A percentile compares a stretch with the other conserved stretches of the same genome.
Evolutionary conservation across 2,329 filamentous ascomycete species (phyloP).

Genomic region (Ceratocystis albifundus): DNA sequence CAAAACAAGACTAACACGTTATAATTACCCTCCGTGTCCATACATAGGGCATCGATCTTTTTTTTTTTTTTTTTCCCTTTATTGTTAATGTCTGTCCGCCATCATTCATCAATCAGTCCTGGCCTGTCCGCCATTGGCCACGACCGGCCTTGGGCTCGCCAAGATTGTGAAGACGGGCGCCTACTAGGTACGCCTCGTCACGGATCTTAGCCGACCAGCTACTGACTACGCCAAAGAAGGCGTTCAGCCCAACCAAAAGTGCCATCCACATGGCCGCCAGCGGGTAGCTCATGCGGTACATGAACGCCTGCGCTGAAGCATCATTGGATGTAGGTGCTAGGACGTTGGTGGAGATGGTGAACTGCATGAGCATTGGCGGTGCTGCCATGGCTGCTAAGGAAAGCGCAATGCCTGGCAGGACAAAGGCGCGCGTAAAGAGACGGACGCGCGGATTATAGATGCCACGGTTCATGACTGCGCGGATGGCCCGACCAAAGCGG

Average conservation of each 20-base stretch:
- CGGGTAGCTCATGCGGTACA: conserved; percentile 60
- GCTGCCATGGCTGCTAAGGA: conserved; percentile 49
- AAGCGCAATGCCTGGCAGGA: conserved; percentile 61
- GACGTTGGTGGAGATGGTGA: conserved; percentile 20
- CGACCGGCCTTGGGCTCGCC: conserved; percentile 33
- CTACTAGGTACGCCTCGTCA: conserved; percentile 93
- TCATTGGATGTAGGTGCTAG: conserved; percentile 25
- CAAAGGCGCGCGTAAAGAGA: conserved; percentile 72
- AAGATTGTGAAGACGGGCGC: conserved; percentile 90
- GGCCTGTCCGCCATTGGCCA: neutral
- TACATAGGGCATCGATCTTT: neutral
- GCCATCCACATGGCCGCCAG: conserved; percentile 40
- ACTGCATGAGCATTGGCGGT: conserved; percentile 40
- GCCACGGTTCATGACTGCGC: conserved; percentile 60
- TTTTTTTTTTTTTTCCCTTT: neutral
- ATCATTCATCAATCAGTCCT: neutral
- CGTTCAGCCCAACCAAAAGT: conserved; percentile 36
- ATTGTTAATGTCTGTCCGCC: neutral
- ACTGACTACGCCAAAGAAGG: conserved; percentile 50
- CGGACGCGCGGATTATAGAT: conserved; percentile 67
- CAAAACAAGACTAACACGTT: neutral
- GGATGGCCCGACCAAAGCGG: conserved; percentile 61
- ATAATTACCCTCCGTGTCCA: too few relatives aligned
- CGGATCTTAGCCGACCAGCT: conserved; percentile 71
- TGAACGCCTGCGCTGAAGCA: conserved; percentile 30